phyloP scores from a whole-genome alignment of 75 land plant species.

The Pinus tabuliformis region DNA sequence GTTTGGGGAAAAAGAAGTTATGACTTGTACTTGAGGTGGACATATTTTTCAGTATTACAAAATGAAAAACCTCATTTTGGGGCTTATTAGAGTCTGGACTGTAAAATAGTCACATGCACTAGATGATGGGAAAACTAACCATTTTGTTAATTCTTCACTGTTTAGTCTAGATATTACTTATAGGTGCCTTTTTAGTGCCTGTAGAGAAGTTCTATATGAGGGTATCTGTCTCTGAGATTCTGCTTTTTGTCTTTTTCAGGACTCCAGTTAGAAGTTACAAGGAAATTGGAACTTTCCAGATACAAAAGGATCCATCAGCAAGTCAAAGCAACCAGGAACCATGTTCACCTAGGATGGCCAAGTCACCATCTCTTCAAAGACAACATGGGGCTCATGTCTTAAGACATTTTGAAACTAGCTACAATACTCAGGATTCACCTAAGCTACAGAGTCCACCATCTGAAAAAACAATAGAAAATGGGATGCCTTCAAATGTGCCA shows the following conservation, averaged over 20 bases:
- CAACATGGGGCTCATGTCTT: constrained; percentile 40
- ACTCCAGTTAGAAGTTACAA: constrained; percentile 56
- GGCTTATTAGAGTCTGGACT: too few species aligned
- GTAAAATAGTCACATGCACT: too few species aligned
- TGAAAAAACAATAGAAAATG: constrained; percentile 67
- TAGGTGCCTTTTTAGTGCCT: background rate
- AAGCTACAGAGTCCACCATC: constrained; percentile 68
- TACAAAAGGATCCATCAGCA: constrained; percentile 70
- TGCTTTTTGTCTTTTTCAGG: constrained; percentile 19
- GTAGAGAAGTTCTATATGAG: background rate
- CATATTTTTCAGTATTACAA: too few species aligned
- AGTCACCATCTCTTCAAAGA: constrained; percentile 91
- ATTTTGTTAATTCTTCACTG: too few species aligned
- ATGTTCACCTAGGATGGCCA: constrained; percentile 74
- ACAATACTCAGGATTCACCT: constrained; percentile 53
- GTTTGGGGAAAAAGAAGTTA: too few species aligned
- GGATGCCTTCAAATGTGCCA: constrained; percentile 35
- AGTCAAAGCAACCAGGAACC: constrained; percentile 60
- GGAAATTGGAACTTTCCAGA: constrained; percentile 53
- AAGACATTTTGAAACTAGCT: constrained; percentile 30
- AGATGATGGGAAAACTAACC: too few species aligned
- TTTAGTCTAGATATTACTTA: background rate
- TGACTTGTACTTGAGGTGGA: too few species aligned
- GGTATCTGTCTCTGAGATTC: background rate
- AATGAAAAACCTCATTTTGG: too few species aligned